Evolutionary conservation across 331 rosid genomes (phyloP).

Genomic region (Stylosanthes scabra): DNA sequence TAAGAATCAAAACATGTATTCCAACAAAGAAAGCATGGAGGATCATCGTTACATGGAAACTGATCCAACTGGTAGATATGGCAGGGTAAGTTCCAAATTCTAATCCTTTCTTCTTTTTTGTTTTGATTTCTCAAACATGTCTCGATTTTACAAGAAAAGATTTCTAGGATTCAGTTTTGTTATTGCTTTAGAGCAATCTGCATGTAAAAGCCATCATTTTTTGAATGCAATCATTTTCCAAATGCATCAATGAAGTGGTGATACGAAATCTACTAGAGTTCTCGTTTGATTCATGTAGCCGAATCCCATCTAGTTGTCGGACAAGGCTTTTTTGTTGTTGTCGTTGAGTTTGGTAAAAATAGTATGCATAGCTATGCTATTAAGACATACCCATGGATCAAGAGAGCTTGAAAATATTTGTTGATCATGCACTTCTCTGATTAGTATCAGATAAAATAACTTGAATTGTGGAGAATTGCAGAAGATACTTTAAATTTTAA

Average conservation of each 20-base stretch:
- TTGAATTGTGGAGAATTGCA: conserved; percentile 19
- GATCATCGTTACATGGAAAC: conserved; percentile 64
- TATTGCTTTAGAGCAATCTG: conserved; percentile 15
- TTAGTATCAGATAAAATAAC: conserved; percentile 4
- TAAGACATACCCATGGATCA: no score
- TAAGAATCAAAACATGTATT: conserved; percentile 49
- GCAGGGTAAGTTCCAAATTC: conserved; percentile 76
- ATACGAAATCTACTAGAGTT: no score
- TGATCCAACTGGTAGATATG: conserved; percentile 82
- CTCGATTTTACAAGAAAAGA: not conserved
- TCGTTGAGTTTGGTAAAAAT: no score
- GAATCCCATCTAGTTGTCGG: no score
- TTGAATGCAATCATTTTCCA: no score
- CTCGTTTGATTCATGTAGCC: no score
- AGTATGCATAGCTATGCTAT: no score
- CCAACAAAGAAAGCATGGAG: conserved; percentile 37
- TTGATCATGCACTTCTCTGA: conserved; percentile 11
- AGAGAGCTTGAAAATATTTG: not conserved
- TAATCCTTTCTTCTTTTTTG: not conserved
- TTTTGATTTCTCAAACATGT: conserved; percentile 17
- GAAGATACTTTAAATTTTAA: conserved; percentile 12
- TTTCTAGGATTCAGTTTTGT: not conserved
- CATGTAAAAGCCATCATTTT: no score
- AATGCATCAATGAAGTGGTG: no score
- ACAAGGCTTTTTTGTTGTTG: no score